Base-by-base conservation (phyloP, 1,284 basidiomycete species). In the Cronartium quercuum region DNA sequence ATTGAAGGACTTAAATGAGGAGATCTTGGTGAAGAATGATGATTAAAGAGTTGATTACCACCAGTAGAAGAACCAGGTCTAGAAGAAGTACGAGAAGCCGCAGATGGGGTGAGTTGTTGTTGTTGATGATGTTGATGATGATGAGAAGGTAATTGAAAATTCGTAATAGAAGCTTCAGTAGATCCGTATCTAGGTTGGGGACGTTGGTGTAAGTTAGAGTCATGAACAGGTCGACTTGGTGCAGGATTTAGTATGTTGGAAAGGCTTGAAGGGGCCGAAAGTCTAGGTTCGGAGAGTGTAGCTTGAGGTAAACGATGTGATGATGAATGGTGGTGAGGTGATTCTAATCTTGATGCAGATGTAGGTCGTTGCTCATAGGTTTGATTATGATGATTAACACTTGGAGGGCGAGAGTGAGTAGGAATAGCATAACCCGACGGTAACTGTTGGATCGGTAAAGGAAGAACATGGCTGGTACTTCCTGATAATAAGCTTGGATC, bases 181-280 rank as follows among this genome's bases (percentile, higher is more conserved):
- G 47, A 51, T n/a, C 47, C 24, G 18, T 51, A 15, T 15, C 18
- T 9, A 6, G 51, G 18, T 21, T 55, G n/a, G 29, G 29, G 29
- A 55, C 12, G 2, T 21, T 55, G 51, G 10, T 57, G 55, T 42
- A 29, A 60, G 3, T 62, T 10, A 2, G 18, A n/a, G 6, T 38
- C 37, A 40, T 34, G 37, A 12, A 18, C 18, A 5, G 63, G 12
- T 9, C 66, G 61, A 29, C 24, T 15, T 1, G 37, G 29, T 7
- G 66, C n/a, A 10, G 70, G 70, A 44, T 73, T 73, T 40, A 73
- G 60, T 38, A 73, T 64, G 21, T 66, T 73, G 12, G 64, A 40
- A 21, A 73, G 37, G 44, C 70, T 73, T 18, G 70, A 73, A 34
- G 70, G n/a, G 29, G 70, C 57, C 13, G 63, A 63, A 24, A 29